Conservation (phyloP, 2,329 filamentous ascomycete species). For the Neonectria coccinea region DNA sequence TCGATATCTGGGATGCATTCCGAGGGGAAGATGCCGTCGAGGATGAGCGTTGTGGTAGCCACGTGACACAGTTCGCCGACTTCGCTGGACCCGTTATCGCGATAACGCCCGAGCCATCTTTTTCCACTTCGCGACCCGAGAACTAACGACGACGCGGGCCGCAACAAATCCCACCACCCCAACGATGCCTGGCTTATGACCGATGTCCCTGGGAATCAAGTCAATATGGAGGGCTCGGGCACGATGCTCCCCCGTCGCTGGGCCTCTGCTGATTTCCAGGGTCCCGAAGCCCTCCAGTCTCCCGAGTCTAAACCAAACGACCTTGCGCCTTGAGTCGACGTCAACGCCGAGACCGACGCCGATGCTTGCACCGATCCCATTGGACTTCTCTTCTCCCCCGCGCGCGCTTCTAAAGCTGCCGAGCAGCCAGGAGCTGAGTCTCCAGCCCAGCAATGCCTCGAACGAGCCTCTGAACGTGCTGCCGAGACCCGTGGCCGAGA, state of each 20-base stretch:
- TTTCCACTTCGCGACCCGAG: constrained; percentile 32
- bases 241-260: constrained; percentile 47
- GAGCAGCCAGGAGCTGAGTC: background rate
- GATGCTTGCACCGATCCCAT: background rate
- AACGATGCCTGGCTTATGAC: constrained; percentile 56
- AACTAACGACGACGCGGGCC: constrained; percentile 28
- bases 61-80: constrained; percentile 23
- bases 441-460: constrained; percentile 9
- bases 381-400: constrained; percentile 16
- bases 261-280: constrained; percentile 38
- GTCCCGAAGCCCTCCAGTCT: constrained; percentile 35
- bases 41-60: constrained; percentile 2
- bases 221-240: constrained; percentile 57
- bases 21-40: background rate
- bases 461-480: constrained; percentile 7
- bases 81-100: constrained; percentile 28
- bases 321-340: constrained; percentile 39
- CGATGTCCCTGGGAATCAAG: constrained; percentile 61
- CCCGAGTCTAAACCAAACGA: constrained; percentile 24
- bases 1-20: background rate
- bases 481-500: constrained; percentile 29
- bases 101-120: constrained; percentile 40
- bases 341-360: constrained; percentile 13
- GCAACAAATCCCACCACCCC: constrained; percentile 19
- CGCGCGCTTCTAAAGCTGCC: background rate